Evolutionary conservation across 352 stramenopile genomes (phyloP).

Genomic region (Phytophthora macrochlamydospora): DNA sequence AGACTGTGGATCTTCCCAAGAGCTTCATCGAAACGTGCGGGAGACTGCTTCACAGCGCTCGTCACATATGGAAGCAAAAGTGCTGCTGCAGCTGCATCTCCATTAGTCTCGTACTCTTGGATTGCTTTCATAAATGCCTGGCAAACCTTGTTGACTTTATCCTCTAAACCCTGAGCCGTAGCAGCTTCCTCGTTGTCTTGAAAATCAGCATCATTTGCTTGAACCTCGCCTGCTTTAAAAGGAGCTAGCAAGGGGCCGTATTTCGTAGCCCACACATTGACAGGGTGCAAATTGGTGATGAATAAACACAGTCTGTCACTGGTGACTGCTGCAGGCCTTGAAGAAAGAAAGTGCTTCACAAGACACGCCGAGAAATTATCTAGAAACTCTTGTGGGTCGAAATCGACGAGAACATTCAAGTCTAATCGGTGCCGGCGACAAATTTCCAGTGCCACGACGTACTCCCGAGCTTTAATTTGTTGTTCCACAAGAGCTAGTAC

Average conservation of each 20-base stretch:
- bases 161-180: background rate
- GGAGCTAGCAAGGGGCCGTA: constrained; percentile 47
- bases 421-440: constrained; percentile 81
- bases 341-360: constrained; percentile 36
- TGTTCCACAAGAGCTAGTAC: constrained; percentile 53
- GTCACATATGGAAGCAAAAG: constrained; percentile 74
- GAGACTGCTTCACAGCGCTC: constrained; percentile 65
- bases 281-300: constrained; percentile 70
- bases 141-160: constrained; percentile 69
- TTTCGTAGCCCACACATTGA: constrained; percentile 77
- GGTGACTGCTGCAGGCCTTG: constrained; percentile 36
- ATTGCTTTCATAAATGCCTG: constrained; percentile 47
- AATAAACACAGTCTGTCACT: constrained; percentile 79
- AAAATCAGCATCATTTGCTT: constrained; percentile 4
- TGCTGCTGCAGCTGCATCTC: constrained; percentile 24
- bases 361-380: constrained; percentile 32
- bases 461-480: constrained; percentile 48
- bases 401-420: constrained; percentile 80
- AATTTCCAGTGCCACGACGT: constrained; percentile 62
- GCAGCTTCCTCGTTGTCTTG: background rate
- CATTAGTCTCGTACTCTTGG: constrained; percentile 24
- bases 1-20: constrained; percentile 47
- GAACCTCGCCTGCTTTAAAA: constrained; percentile 23
- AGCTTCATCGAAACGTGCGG: constrained; percentile 51
- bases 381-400: constrained; percentile 51